These are phyloP conservation scores for Penicillium verhagenii DNA, from an alignment of 495 filamentous ascomycete genomes.

Conservation along the genomic window DNA sequence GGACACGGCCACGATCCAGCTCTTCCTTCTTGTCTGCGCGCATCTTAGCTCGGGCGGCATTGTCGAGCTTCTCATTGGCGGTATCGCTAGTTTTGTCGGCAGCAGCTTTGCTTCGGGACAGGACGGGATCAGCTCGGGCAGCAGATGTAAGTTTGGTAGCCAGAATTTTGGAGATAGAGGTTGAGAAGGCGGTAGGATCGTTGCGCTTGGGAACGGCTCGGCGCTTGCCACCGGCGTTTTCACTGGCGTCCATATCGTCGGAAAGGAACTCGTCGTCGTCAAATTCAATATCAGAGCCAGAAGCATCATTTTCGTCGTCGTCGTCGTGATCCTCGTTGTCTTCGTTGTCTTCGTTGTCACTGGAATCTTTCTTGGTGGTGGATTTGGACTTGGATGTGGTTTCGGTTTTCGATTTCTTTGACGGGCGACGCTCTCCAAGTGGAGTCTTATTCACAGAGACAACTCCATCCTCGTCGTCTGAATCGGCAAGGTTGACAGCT, in stretches of 20 bases:
- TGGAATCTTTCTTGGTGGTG: conserved; percentile 20
- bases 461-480: conserved; percentile 52
- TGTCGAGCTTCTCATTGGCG: conserved; percentile 73
- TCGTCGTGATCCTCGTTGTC: conserved; percentile 38
- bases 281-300: conserved; percentile 23
- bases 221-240: conserved; percentile 19
- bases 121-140: conserved; percentile 80
- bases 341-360: conserved; percentile 31
- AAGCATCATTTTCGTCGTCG: conserved; percentile 24
- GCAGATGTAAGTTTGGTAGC: conserved; percentile 77
- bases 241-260: conserved; percentile 15
- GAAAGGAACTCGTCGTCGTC: conserved; percentile 24
- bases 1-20: conserved; percentile 81
- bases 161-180: conserved; percentile 87
- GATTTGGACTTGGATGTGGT: conserved; percentile 15
- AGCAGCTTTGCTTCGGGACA: conserved; percentile 73
- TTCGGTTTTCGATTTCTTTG: conserved; percentile 28
- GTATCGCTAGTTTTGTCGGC: conserved; percentile 62
- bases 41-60: conserved; percentile 72
- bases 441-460: conserved; percentile 17
- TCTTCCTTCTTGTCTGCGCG: conserved; percentile 78
- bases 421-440: conserved; percentile 9
- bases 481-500: conserved; percentile 66
- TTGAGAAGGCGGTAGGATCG: conserved; percentile 86
- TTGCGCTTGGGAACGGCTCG: conserved; percentile 65